Evolutionary conservation across 2,329 filamentous ascomycete genomes (phyloP).

Genomic region (Penicillium sp.): DNA sequence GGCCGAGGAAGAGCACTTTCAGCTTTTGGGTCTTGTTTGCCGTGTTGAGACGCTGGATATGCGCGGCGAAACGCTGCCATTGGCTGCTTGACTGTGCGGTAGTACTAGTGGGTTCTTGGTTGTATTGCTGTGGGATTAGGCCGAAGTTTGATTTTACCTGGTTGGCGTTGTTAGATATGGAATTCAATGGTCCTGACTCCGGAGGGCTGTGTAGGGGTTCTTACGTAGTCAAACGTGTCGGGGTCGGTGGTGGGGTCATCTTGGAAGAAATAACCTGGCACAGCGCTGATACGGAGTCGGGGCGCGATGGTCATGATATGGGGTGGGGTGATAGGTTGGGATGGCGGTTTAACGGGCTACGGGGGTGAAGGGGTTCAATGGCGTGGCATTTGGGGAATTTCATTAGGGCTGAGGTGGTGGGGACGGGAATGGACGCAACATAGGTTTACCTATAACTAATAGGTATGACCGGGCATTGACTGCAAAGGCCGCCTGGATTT

Average conservation of each 20-base stretch:
- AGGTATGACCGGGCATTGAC: no score
- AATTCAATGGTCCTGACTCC: no score
- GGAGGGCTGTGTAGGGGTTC: no score
- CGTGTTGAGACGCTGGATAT: slow-evolving; percentile 48
- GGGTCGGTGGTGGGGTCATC: slow-evolving; percentile 49
- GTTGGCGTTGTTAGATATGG: no score
- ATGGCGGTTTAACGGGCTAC: neutral
- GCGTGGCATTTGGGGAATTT: neutral
- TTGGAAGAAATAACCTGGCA: slow-evolving; percentile 50
- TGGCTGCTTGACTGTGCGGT: slow-evolving; percentile 40
- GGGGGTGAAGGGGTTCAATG: slow-evolving; percentile 5
- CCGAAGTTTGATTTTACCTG: slow-evolving; percentile 48
- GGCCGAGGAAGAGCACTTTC: slow-evolving; percentile 56
- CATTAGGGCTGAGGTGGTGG: slow-evolving; percentile 10
- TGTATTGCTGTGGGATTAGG: slow-evolving; percentile 47
- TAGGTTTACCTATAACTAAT: neutral
- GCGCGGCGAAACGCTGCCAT: slow-evolving; percentile 53
- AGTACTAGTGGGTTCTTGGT: no score
- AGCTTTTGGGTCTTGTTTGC: slow-evolving; percentile 43
- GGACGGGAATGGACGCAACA: neutral
- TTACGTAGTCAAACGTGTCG: slow-evolving; percentile 49
- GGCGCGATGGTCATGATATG: slow-evolving; percentile 2
- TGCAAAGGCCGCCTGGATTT: no score
- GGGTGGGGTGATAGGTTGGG: no score
- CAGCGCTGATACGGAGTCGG: slow-evolving; percentile 38